Percentiles rank a stretch among this genome's conserved stretches.
Conservation (phyloP, 1,284 basidiomycete species). For the Cronartium quercuum region DNA sequence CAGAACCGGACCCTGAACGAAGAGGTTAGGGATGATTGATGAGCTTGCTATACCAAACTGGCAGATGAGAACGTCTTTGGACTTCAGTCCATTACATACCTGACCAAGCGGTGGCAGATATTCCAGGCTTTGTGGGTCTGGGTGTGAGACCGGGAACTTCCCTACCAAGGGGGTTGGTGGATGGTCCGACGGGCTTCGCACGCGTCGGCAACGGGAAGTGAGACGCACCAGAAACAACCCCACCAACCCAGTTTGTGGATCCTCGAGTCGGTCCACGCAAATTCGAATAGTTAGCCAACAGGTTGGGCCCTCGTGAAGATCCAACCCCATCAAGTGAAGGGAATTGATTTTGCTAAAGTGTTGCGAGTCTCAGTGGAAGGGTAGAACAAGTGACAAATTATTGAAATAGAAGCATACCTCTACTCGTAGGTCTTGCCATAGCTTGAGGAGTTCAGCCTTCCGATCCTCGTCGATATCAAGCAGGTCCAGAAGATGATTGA, state of each 20-base stretch:
- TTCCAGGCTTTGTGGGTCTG: background rate
- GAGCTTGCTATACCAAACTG: background rate
- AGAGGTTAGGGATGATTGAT: too few species aligned
- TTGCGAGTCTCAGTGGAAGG: background rate
- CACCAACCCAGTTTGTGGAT: background rate
- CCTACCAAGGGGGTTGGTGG: background rate
- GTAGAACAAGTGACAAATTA: background rate
- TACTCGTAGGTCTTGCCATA: constrained; percentile 76
- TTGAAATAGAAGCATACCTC: constrained; percentile 58
- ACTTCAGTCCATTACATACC: background rate
- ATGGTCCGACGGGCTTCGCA: background rate
- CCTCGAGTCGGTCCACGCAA: background rate
- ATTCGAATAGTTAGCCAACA: background rate
- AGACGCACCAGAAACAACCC: background rate
- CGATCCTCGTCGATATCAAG: constrained; percentile 65
- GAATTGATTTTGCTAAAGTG: constrained; percentile 23
- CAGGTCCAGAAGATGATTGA: constrained; percentile 70
- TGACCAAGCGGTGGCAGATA: background rate
- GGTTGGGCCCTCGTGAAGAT: background rate
- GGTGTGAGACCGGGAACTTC: background rate
- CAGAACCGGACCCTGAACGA: background rate
- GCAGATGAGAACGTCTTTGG: too few species aligned
- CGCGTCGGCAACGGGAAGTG: background rate
- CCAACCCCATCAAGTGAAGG: constrained; percentile 21
- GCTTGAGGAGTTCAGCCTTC: constrained; percentile 63